Evolutionary conservation across 2,329 filamentous ascomycete genomes (phyloP), one percentile per base, ranked within the genome.

Genomic region (Colletotrichum orbiculare): DNA sequence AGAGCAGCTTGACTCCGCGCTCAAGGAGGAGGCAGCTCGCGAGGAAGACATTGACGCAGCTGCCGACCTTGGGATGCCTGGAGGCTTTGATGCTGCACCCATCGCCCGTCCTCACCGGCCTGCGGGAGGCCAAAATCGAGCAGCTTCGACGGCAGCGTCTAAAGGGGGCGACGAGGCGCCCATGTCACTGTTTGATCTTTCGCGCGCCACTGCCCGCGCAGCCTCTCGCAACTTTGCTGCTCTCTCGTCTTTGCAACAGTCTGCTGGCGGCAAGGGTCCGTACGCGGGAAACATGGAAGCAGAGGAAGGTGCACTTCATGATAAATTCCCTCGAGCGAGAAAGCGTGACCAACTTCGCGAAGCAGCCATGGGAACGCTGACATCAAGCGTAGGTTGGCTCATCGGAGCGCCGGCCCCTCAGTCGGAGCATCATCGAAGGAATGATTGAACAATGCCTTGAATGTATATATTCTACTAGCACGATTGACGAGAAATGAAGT

Each of bases 321-420:
- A 71, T 9, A 68, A 71, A 60, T 70, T 73, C 53, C 75, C 82
- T 64, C 82, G 78, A 61, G 81, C 86, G 42, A 85, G 92, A 70
- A 94, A 90, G 80, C 84, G 92, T 70, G 92, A 95, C 74, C 89
- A 91, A 75, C 72, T 91, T 45, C 82, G 87, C 68, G 88, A 90
- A 65, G 89, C 84, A 41, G 89, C 89, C 8, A 87, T 89, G 60
- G 88, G 87, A n/a, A 89, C 88, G 2, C 74, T 91, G 50, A 89
- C 89, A 3, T 88, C 86, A 47, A 87, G 89, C 15, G 85, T 91
- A 33, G 88, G 89, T 0, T 91, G 89, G 89, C 74, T 91, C 50
- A 84, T 91, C 64, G 87, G 87, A 7, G 89, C 88, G 3, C 83
- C 82, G 67, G 79, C 80, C 17, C 82, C 82, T 64, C 25, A 25